Conservation (phyloP, 129 eudicot genomes). For the Centrapalus pauciflorus region DNA sequence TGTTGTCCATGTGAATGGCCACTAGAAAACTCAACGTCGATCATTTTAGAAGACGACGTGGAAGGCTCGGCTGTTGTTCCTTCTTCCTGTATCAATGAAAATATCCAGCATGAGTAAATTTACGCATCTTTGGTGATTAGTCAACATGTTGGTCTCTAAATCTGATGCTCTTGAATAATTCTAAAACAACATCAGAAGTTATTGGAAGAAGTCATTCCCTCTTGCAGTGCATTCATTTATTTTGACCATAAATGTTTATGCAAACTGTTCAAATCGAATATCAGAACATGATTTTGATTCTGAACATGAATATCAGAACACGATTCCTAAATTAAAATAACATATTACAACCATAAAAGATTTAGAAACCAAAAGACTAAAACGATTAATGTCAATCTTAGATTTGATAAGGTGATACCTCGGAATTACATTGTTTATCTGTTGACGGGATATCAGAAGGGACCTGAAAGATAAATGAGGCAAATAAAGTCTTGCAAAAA, state of each 20-base stretch:
- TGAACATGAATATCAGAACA: no score
- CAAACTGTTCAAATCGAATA: no score
- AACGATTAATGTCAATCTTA: no score
- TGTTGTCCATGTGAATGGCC: constrained; percentile 49
- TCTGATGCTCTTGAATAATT: neutral
- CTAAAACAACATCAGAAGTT: neutral
- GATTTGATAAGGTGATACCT: constrained; percentile 36
- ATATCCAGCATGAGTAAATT: constrained; percentile 1
- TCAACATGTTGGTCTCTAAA: neutral
- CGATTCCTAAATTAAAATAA: no score
- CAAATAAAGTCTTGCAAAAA: neutral
- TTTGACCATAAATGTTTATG: no score
- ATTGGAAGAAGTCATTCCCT: neutral
- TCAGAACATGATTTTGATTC: no score
- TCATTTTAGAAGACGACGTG: constrained; percentile 88
- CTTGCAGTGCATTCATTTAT: neutral
- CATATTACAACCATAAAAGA: no score
- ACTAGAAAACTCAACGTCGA: constrained; percentile 65
- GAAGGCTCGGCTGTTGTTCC: constrained; percentile 37
- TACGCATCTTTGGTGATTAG: neutral
- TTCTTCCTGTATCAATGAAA: constrained; percentile 54
- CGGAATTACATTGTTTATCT: constrained; percentile 50
- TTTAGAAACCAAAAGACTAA: no score
- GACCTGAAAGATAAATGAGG: constrained; percentile 49
- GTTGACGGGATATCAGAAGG: constrained; percentile 68